These are phyloP conservation scores for Spiromastix sp. DNA, from an alignment of 2,329 filamentous ascomycete genomes.

Conservation along the genomic window DNA sequence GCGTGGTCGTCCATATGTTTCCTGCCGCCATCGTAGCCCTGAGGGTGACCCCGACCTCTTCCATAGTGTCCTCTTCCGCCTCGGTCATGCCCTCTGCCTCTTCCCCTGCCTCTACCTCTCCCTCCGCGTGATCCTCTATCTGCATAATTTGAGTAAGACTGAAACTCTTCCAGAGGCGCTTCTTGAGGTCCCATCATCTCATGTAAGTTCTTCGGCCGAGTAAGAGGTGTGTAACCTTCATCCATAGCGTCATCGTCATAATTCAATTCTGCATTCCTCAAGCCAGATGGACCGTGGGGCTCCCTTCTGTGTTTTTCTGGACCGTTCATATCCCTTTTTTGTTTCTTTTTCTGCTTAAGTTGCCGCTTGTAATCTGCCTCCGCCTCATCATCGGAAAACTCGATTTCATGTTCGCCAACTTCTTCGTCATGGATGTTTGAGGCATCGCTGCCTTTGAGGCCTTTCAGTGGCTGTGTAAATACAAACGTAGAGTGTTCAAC, in stretches of 20 bases:
- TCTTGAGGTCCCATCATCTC: constrained; percentile 36
- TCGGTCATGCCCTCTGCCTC: constrained; percentile 19
- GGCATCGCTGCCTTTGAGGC: constrained; percentile 79
- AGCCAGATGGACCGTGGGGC: constrained; percentile 27
- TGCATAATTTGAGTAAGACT: constrained; percentile 11
- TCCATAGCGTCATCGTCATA: constrained; percentile 54
- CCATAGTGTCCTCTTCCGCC: constrained; percentile 13
- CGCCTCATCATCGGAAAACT: constrained; percentile 94
- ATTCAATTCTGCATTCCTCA: constrained; percentile 41
- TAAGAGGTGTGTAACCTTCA: constrained; percentile 55
- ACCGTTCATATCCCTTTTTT: constrained; percentile 40
- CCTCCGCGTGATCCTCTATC: constrained; percentile 34
- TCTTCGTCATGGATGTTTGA: constrained; percentile 95
- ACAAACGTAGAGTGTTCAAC: constrained; percentile 69
- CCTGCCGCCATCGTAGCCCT: constrained; percentile 1
- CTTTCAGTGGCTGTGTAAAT: constrained; percentile 72
- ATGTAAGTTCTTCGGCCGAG: constrained; percentile 55
- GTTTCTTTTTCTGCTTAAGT: constrained; percentile 55
- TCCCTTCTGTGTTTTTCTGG: constrained; percentile 25
- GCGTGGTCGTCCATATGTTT: background rate
- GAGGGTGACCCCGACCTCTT: constrained; percentile 24
- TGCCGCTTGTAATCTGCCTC: constrained; percentile 71
- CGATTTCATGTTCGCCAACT: constrained; percentile 70
- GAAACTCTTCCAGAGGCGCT: constrained; percentile 22
- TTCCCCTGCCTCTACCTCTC: constrained; percentile 29